Evolutionary conservation across 345 rosid genomes (phyloP), one percentile per base, ranked within the genome.

Genomic region (Bretschneidera sinensis): DNA sequence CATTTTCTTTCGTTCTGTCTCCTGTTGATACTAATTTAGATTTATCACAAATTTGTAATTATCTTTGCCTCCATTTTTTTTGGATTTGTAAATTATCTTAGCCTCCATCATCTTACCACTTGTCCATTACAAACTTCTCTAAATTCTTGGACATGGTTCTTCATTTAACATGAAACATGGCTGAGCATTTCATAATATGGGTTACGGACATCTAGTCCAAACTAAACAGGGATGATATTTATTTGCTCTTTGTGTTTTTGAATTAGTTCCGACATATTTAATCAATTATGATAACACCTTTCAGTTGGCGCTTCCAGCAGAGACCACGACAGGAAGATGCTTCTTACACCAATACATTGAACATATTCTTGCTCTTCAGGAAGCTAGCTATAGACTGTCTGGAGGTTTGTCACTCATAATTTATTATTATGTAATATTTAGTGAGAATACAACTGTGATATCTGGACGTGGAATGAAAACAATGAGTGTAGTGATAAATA

Each of bases 231-330:
- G n/a, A n/a, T n/a, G n/a, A n/a, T n/a, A n/a, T 7, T 1, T 39
- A 39, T 13, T 39, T 39, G 11, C 45, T 39, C 15, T 11, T 39
- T 39, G 11, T 39, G 4, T 5, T 4, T 39, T 39, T 39, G 45
- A 39, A 7, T 21, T 21, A 33, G 24, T 67, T 28, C 54, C 43
- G 9, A n/a, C 50, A 51, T 43, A 11, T 51, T 53, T 67, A 62
- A 55, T 52, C 24, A 22, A 62, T 57, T 61, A 3, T 25, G 45
- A 60, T 24, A 23, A 50, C 61, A 59, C 59, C 43, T 78, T 62
- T 60, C 77, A 88, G 99, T 87, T 88, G 71, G 97, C 97, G 65
- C 97, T 94, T 80, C 97, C 96, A 24, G 78, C 80, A 57, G 97
- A 94, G 78, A 86, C 92, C 75, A 84, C 88, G 45, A 81, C 92